These are phyloP conservation scores for Linderniella brevidens DNA, from an alignment of 257 asterid genomes.

Conservation along the genomic window DNA sequence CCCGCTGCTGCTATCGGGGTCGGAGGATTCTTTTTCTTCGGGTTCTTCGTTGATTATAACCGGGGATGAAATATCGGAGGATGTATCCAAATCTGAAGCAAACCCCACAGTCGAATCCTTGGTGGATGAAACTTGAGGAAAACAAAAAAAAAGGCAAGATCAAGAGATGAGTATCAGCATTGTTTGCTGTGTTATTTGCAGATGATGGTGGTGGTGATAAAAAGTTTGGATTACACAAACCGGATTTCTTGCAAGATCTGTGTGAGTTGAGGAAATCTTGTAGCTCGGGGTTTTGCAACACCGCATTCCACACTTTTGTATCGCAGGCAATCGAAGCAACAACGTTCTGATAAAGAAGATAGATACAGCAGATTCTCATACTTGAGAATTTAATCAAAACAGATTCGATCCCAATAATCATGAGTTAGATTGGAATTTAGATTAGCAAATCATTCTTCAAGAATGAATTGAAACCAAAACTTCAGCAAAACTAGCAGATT, in stretches of 20 bases:
- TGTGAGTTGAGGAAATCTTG: slow-evolving; percentile 43
- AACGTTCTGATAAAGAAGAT: slow-evolving; percentile 28
- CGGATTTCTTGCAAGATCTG: slow-evolving; percentile 17
- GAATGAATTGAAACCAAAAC: neutral
- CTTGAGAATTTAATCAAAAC: no score
- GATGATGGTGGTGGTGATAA: no score
- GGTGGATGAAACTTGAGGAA: no score
- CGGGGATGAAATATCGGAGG: neutral
- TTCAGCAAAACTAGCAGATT: neutral
- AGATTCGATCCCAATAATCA: no score
- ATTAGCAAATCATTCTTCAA: no score
- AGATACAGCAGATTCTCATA: neutral
- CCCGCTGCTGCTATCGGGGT: slow-evolving; percentile 4
- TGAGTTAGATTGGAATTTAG: no score
- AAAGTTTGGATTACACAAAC: neutral
- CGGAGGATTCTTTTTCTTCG: slow-evolving; percentile 8
- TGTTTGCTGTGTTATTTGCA: no score
- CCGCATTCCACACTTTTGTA: slow-evolving; percentile 70
- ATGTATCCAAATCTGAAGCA: no score
- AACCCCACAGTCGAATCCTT: no score
- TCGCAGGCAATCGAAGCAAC: slow-evolving; percentile 81
- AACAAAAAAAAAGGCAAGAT: no score
- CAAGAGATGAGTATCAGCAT: no score
- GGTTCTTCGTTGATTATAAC: slow-evolving; percentile 3
- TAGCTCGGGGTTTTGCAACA: slow-evolving; percentile 38